These are phyloP conservation scores for Clarireedia hainanense DNA, from an alignment of 2,329 filamentous ascomycete genomes.

Conservation along the genomic window DNA sequence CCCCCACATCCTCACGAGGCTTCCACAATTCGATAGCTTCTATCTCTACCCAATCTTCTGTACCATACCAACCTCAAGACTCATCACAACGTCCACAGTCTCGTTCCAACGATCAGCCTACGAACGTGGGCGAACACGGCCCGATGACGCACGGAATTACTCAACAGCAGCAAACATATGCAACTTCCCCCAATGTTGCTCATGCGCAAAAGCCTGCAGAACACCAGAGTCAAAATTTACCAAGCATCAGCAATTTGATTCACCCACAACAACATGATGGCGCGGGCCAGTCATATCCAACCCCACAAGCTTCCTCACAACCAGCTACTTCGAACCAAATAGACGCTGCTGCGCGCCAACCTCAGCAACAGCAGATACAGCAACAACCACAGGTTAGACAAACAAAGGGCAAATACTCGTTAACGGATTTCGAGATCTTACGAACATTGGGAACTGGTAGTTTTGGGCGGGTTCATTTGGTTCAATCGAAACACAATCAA, in stretches of 20 bases:
- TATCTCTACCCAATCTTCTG: conserved; percentile 31
- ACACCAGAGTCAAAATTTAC: conserved; percentile 52
- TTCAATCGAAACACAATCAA: conserved; percentile 97
- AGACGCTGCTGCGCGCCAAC: conserved; percentile 7
- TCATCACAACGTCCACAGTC: conserved; percentile 23
- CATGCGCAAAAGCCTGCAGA: conserved; percentile 17
- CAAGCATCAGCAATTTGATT: conserved; percentile 79
- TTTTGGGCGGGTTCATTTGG: conserved; percentile 92
- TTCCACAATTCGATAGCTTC: conserved; percentile 36
- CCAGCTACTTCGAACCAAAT: conserved; percentile 1
- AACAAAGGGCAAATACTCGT: conserved; percentile 95
- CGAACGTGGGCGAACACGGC: conserved; percentile 26
- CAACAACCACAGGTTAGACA: conserved; percentile 42
- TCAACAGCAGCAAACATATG: conserved; percentile 28
- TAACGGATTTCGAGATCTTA: conserved; percentile 82
- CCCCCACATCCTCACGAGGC: conserved; percentile 46
- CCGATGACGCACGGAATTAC: conserved; percentile 28
- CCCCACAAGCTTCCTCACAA: conserved; percentile 10
- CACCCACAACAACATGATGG: conserved; percentile 51
- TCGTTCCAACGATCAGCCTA: conserved; percentile 23
- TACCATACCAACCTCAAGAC: conserved; percentile 21
- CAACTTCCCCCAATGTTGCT: conserved; percentile 19
- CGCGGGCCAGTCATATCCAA: conserved; percentile 29
- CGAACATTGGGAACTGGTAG: conserved; percentile 92
- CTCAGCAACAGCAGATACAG: conserved; percentile 12